Base-by-base conservation (phyloP, 352 stramenopile genomes). In the Phytophthora pinifolia region DNA sequence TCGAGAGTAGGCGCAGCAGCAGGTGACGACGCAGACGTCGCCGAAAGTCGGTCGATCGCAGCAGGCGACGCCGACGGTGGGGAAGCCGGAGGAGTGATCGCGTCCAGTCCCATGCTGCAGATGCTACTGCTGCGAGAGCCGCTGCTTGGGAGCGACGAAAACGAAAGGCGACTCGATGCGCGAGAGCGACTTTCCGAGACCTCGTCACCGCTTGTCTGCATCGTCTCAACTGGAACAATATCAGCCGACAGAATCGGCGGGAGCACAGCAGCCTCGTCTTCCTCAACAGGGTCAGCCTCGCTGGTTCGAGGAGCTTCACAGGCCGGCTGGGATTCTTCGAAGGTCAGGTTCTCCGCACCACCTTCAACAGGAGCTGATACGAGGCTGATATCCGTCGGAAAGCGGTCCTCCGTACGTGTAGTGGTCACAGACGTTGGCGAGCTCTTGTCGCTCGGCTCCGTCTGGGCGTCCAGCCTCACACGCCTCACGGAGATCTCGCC, bases 171-270 rank as follows among this genome's bases (percentile, higher is more conserved):
- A 31, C 51, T 57, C 4, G 65, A 69, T 42, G 48, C 27, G 6
- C 46, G 54, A 29, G 59, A 67, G 6, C 38, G 20, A 30, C 38
- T 60, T 48, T 73, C 59, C 1, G 25, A 70, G 33, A 70, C 43
- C 5, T 62, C 17, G 32, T 70, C 55, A 37, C 49, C 65, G 20
- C 58, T 71, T n/a, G 58, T 51, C 47, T 71, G 62, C 6, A 54
- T n/a, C 1, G 32, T 56, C 10, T 51, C 44, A 32, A 22, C 38
- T 42, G 29, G 30, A 9, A 13, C 12, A 42, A 18, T 38, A 29
- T 56, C 34, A 22, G 12, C 13, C 8, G 57, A 43, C 33, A 62
- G 13, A 30, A 54, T 50, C 4, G 52, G 46, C 3, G 62, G 27
- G 7, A 37, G 15, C 22, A 0, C 29, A 37, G 22, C 12, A 14